phyloP scores from a whole-genome alignment of 345 rosid species.

The Capsella bursapastoris region DNA sequence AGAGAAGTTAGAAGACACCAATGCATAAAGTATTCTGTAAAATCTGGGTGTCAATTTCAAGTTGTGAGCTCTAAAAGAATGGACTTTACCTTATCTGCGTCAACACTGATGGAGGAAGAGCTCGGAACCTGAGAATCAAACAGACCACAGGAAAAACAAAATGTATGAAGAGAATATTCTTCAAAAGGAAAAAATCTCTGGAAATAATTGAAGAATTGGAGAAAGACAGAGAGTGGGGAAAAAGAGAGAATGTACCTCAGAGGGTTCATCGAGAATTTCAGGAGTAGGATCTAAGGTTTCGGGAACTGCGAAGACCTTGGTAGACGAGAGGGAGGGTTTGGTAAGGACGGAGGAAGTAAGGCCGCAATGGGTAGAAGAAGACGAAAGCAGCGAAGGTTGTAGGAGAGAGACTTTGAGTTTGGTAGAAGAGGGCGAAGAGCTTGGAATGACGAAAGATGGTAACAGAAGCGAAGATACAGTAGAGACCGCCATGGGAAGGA shows the following conservation, averaged over 20 bases:
- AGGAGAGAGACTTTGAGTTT: slow-evolving; percentile 46
- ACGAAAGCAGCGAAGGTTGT: slow-evolving; percentile 42
- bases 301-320: slow-evolving; percentile 65
- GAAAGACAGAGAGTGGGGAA: background rate
- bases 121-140: slow-evolving; percentile 45
- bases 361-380: slow-evolving; percentile 35
- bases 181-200: background rate
- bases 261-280: slow-evolving; percentile 53
- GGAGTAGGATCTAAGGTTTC: slow-evolving; percentile 57
- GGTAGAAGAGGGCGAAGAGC: slow-evolving; percentile 45
- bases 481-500: slow-evolving; percentile 60
- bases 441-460: slow-evolving; percentile 53
- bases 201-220: background rate
- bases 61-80: background rate
- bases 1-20: background rate
- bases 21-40: background rate
- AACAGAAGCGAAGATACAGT: slow-evolving; percentile 57
- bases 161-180: background rate
- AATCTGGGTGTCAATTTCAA: background rate
- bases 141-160: background rate
- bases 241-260: slow-evolving; percentile 48
- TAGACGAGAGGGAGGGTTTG: slow-evolving; percentile 45
- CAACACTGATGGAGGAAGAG: slow-evolving; percentile 53
- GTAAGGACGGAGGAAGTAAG: slow-evolving; percentile 40
- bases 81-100: slow-evolving; percentile 58